Base-by-base conservation (phyloP, 23 red algal genomes). In the Rhodosorus marinus region DNA sequence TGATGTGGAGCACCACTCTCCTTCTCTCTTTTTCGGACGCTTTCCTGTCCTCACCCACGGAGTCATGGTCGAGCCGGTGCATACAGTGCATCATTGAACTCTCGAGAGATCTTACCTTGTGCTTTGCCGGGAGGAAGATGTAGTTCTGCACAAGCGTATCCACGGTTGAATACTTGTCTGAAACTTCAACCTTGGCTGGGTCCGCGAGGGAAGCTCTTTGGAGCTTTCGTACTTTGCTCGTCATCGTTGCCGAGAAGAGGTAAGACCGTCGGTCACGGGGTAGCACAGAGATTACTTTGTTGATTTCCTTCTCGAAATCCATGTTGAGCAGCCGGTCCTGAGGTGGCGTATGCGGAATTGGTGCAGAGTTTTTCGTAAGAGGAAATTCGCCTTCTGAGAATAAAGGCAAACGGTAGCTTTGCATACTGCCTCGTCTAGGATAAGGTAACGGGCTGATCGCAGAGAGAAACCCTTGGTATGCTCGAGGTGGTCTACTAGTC, bases 231-330 rank as follows among this genome's bases (percentile, higher is more conserved):
- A 98, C 90, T 60, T 98, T 72, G 31, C 61, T 71, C 5, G 90
- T 98, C 90, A 98, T 98, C 2, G 90, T 98, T 2, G 90, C 90
- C 23, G 90, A 98, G 57, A 84, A 98, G 38, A 98, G 65, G 43
- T 57, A 98, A 1, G 78, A 74, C 8, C 48, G 55, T 2, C 90
- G 56, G 5, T 75, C 51, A 6, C 66, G 55, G 4, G 79, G 72
- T 64, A 98, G 35, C 15, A 46, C 48, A 2, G 32, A 33, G 24
- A 98, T 57, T 22, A 98, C 67, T 51, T 85, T 78, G 47, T 83
- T 80, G 22, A 98, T 69, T 47, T 98, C 90, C 26, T 75, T 75
- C 49, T 98, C 90, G 68, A 98, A 98, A 55, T 98, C 90, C 77
- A 98, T 84, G 40, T 68, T 75, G 19, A 98, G 62, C 42, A 98